Evolutionary conservation across 768 basidiomycete species (phyloP).

Genomic region (Tulasnella sp.): DNA sequence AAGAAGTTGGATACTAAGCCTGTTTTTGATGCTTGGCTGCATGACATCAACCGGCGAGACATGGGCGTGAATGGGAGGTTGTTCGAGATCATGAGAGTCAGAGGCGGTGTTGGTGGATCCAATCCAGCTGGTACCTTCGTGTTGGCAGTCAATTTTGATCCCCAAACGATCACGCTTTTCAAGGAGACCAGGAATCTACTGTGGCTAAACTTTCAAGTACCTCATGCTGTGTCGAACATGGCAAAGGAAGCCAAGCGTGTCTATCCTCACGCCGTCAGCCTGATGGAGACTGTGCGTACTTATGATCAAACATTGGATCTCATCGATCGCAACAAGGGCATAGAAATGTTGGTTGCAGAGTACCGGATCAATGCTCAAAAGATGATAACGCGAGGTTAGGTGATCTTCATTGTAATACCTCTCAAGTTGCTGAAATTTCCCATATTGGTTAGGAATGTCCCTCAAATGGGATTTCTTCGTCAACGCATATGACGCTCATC

Average conservation of each 20-base stretch:
- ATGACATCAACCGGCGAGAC: conserved; percentile 86
- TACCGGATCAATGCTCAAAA: conserved; percentile 85
- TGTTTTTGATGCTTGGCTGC: conserved; percentile 92
- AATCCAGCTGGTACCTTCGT: conserved; percentile 53
- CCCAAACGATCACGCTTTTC: conserved; percentile 95
- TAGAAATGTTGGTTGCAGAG: conserved; percentile 90
- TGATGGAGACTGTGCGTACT: conserved; percentile 98
- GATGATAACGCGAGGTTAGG: conserved; percentile 78
- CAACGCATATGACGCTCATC: conserved; percentile 76
- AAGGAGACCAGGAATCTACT: conserved; percentile 94
- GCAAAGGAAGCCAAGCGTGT: conserved; percentile 98
- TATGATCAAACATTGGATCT: conserved; percentile 92
- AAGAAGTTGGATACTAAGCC: conserved; percentile 91
- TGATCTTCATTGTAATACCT: not conserved
- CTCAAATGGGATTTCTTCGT: conserved; percentile 97
- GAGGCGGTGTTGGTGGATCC: conserved; percentile 49
- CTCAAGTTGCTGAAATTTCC: not conserved
- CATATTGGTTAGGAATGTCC: conserved; percentile 70
- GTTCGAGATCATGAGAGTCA: conserved; percentile 75
- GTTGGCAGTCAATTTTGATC: conserved; percentile 93
- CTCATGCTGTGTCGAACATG: conserved; percentile 87
- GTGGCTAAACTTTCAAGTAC: conserved; percentile 93
- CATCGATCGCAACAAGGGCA: conserved; percentile 79
- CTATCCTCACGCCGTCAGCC: conserved; percentile 92
- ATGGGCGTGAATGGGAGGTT: conserved; percentile 84